A percentile compares a stretch with the other conserved stretches of the same genome.
Conservation (phyloP, 2,329 filamentous ascomycete genomes). For the Drechslera avenae region DNA sequence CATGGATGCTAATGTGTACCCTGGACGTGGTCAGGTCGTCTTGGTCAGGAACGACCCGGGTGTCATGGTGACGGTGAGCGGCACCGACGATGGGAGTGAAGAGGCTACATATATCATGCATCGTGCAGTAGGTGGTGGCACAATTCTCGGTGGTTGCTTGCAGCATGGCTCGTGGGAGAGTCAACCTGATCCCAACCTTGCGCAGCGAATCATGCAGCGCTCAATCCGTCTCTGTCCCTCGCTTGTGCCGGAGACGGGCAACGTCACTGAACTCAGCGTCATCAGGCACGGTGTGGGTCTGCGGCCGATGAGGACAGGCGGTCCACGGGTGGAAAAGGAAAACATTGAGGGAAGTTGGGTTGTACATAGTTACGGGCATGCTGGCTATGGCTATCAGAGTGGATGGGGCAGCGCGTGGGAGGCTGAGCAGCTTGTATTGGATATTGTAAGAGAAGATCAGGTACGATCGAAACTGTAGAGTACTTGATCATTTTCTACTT, state of each 20-base stretch:
- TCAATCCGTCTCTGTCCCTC: constrained; percentile 67
- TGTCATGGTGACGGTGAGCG: constrained; percentile 71
- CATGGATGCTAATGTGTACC: constrained; percentile 72
- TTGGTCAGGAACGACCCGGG: constrained; percentile 79
- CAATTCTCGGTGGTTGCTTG: constrained; percentile 84
- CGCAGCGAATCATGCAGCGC: constrained; percentile 83
- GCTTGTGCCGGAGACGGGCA: constrained; percentile 63
- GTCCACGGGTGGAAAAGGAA: constrained; percentile 77
- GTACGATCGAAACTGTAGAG: constrained; percentile 13
- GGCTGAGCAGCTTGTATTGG: constrained; percentile 48
- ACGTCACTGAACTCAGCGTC: constrained; percentile 72
- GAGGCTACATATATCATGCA: constrained; percentile 84
- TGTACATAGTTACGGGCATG: constrained; percentile 83
- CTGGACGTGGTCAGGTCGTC: constrained; percentile 81
- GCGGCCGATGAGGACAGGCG: constrained; percentile 73
- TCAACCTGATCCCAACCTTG: constrained; percentile 78
- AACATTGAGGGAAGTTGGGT: constrained; percentile 65
- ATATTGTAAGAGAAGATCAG: constrained; percentile 22
- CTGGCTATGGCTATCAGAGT: constrained; percentile 73
- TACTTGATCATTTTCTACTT: too few species aligned
- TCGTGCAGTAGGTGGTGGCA: constrained; percentile 75
- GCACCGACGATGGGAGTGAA: constrained; percentile 72
- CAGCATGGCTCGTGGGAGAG: constrained; percentile 80
- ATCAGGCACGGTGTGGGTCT: constrained; percentile 83
- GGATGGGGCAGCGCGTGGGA: constrained; percentile 51